Evolutionary conservation across 2,329 filamentous ascomycete genomes (phyloP), one percentile per base, ranked within the genome.

Genomic region (Alternaria infectoria): DNA sequence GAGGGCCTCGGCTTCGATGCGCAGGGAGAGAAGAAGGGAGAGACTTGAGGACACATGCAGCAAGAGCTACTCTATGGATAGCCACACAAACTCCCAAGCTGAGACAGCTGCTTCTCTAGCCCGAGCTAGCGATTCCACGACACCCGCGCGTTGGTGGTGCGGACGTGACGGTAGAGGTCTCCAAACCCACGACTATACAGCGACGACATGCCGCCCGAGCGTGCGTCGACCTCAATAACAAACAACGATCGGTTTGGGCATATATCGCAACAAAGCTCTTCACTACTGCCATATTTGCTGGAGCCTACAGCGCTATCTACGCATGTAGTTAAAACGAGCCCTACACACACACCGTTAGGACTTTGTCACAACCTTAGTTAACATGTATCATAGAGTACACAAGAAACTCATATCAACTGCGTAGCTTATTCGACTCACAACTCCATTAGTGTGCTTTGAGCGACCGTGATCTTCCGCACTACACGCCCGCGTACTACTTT

Each of bases 1-100:
- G 92, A 96, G 73, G 86, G 88, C 3, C 84, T 99, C 26, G 95
- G 95, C 0, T 93, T 98, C 67, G 91, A 96, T 78, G 82, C 87
- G 1, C 91, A 96, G 10, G 93, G 90, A 3, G 91, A 94, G 65
- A 86, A 85, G 71, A 86, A 85, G 70, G 74, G 65, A 30, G 74
- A 77, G 59, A 75, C 71, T 51, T 78, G 74, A 75, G 66, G 21
- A n/a, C n/a, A 17, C 5, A 28, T 2, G 6, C 44, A 11, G 26
- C 50, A 25, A 17, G 36, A 23, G 36, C 26, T 43, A 12, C 54
- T 54, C 23, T 21, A 40, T 23, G 5, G 13, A 52, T 52, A 52
- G 28, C 49, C 36, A 52, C 23, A 25, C 30, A 2, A 52, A 23
- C 19, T 25, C 13, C 30, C 49, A 12, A 17, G 19, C 49, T 3